Base-by-base conservation (phyloP, 768 basidiomycete genomes). In the Kwoniella sp. region DNA sequence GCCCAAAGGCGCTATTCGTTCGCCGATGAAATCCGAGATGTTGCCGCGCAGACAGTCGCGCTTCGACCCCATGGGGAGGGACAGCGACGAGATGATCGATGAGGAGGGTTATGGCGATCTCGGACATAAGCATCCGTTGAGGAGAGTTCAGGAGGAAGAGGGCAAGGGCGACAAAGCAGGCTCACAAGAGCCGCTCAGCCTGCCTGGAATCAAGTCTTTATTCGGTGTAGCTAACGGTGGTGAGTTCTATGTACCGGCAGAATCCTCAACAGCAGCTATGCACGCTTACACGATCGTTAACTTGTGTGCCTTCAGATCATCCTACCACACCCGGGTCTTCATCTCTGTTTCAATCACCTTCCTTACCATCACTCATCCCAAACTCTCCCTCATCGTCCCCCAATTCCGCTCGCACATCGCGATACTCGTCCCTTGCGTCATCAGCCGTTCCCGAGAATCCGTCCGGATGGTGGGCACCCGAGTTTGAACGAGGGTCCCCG, bases 1-100 rank as follows among this genome's bases (percentile, higher is more conserved):
- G 56, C 90, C 90, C 63, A 96, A 92, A 25, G 90, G 88, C 17
- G 85, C 91, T 25, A 93, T 90, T 73, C 92, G 95, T 81, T 97
- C 94, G 72, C 88, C 91, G 76, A 96, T 95, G 76, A 90, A 92
- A 67, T 96, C 92, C 23, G 53, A 37, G 17, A 65, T 65, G 63
- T 28, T 53, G 31, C 26, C 45, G 1, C 60, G 75, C 53, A 65
- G 76, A 41, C 62, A 64, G 47, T 69, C 67, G 9, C 51, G 73
- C 22, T 73, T 77, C 56, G 76, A 77, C 48, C 76, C 76, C 2
- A 73, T 77, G 72, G 68, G 47, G 22, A 29, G 63, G 51, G 65
- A 64, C 0, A 69, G 63, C 17, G 73, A 72, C 3, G 69, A 67
- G 12, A 56, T 60, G n/a, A 30, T 61, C 25, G 71, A 73, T 8